Evolutionary conservation across 176 grass and related monocot species (phyloP), one percentile per base, ranked within the genome.

Genomic region (Alopecurus myosuroides): DNA sequence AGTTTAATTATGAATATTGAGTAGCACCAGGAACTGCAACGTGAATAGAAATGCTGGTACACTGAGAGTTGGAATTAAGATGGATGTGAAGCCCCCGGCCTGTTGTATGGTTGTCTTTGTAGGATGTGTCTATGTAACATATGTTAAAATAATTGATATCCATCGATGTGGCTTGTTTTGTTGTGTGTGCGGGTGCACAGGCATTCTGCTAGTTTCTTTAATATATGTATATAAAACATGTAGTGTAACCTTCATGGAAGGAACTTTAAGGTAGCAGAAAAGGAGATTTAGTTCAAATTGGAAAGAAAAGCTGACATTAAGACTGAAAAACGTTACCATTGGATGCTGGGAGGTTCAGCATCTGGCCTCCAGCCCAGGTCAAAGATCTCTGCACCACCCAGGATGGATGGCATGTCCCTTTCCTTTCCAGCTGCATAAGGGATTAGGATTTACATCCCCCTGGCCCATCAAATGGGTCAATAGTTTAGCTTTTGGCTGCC

Each of bases 371-470:
- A n/a, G 69, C 15, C 25, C 23, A 33, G 56, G 69, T 80, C 78
- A 82, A 81, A 87, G 5, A 67, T 76, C 55, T 65, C 74, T 78
- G 62, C 83, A 55, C 39, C 67, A 13, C 67, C 35, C 11, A 70
- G 36, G 67, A 70, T 70, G 35, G 67, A 70, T 70, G 37, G 67
- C 67, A 42, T 25, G 67, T 70, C 67, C 37, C 67, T 70, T 36
- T 70, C 67, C 35, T 20, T 17, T 25, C 37, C 67, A 23, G 20
- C 68, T 64, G 77, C 77, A 19, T 7, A 49, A 85, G 15, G 78
- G 23, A 48, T 70, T 28, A 36, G n/a, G 41, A 73, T 79, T 26
- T 0, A 70, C 36, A 41, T 70, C 22, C 49, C 74, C 25, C 50
- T 26, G 33, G 17, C 12, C 74, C 50, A 57, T 77, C 31, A 20